Conservation (phyloP, 257 asterid species). For the Scutellaria barbata region DNA sequence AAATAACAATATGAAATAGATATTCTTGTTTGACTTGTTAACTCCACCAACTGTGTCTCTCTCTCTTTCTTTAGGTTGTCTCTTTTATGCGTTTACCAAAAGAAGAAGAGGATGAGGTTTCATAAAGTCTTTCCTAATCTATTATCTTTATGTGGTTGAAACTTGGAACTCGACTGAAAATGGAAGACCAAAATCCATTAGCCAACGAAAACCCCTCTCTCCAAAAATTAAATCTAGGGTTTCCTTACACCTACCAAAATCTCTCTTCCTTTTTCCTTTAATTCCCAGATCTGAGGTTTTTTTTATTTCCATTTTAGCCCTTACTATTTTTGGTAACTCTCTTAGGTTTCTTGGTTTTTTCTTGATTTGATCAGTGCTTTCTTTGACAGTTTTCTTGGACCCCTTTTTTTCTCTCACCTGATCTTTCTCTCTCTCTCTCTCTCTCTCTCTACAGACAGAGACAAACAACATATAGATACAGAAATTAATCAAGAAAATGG, state of each 20-base stretch:
- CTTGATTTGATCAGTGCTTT: slow-evolving; percentile 12
- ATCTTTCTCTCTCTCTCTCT: too few species aligned
- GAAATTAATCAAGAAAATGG: slow-evolving; percentile 40
- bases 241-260: slow-evolving; percentile 3
- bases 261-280: slow-evolving; percentile 22
- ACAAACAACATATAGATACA: not conserved
- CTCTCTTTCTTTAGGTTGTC: not conserved
- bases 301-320: slow-evolving; percentile 19
- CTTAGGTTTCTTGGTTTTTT: slow-evolving; percentile 24
- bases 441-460: not conserved
- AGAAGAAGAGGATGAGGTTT: slow-evolving; percentile 36
- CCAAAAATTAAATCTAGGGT: slow-evolving; percentile 26
- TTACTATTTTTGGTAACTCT: slow-evolving; percentile 29
- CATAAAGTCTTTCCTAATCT: not conserved
- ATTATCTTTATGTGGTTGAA: slow-evolving; percentile 2
- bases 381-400: slow-evolving; percentile 6
- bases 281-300: slow-evolving; percentile 48
- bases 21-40: too few species aligned
- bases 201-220: not conserved
- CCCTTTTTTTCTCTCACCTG: not conserved
- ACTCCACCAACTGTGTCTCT: slow-evolving; percentile 4
- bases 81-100: slow-evolving; percentile 32
- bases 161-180: slow-evolving; percentile 17
- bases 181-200: not conserved
- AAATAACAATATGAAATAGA: too few species aligned